A percentile compares a stretch with the other conserved stretches of the same genome.
These are phyloP conservation scores for Aspergillus niger DNA, from an alignment of 2,329 filamentous ascomycete genomes.

Conservation along the genomic window DNA sequence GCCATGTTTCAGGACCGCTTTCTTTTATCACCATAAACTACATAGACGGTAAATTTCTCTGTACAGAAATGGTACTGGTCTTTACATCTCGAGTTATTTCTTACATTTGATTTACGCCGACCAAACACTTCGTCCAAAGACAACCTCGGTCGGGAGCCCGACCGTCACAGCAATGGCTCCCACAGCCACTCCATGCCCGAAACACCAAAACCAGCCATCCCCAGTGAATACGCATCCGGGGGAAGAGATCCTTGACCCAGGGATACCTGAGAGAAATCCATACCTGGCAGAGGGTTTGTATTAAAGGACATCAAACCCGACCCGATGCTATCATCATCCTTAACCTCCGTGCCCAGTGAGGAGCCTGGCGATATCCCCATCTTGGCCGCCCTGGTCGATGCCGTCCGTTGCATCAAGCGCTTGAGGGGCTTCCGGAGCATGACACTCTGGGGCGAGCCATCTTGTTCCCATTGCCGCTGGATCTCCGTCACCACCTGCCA, in stretches of 20 bases:
- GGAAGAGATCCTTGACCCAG: too few relatives aligned
- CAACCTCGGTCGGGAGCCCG: neutral
- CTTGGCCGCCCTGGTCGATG: neutral
- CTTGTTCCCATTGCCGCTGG: constrained; percentile 20
- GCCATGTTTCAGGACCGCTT: neutral
- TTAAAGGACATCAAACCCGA: neutral
- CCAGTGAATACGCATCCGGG: neutral
- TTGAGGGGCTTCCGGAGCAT: constrained; percentile 19
- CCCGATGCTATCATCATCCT: neutral
- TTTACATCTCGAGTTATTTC: too few relatives aligned
- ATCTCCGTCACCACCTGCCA: constrained; percentile 29
- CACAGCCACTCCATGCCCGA: neutral
- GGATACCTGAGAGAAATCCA: too few relatives aligned
- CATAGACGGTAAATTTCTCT: too few relatives aligned
- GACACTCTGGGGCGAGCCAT: constrained; percentile 8
- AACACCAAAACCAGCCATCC: neutral
- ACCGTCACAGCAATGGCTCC: neutral
- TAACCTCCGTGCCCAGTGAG: neutral
- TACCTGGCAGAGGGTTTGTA: too few relatives aligned
- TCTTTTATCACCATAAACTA: too few relatives aligned
- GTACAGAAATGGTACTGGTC: too few relatives aligned
- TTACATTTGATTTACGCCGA: too few relatives aligned
- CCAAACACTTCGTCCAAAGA: neutral
- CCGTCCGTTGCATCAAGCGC: constrained; percentile 23
- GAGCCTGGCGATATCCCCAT: neutral